These are phyloP conservation scores for Sclerotinia subarctica DNA, from an alignment of 2,329 filamentous ascomycete genomes.

Conservation along the genomic window DNA sequence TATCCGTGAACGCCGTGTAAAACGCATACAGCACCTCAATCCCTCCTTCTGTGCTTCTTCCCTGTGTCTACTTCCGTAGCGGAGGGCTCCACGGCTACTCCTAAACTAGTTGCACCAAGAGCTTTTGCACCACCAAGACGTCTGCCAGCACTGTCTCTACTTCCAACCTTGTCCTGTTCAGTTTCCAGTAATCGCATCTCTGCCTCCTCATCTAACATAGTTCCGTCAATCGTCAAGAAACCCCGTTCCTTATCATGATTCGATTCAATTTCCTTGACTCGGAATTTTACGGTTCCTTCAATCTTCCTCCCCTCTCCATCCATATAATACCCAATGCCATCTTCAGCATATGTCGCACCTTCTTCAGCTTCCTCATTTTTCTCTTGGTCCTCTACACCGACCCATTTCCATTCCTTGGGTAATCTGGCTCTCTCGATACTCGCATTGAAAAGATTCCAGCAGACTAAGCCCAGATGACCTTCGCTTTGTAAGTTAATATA, in stretches of 20 bases:
- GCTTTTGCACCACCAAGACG: constrained; percentile 34
- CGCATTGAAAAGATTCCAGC: constrained; percentile 89
- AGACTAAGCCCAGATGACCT: constrained; percentile 83
- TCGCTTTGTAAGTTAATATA: constrained; percentile 83
- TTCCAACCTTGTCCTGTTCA: constrained; percentile 46
- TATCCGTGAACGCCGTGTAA: constrained; percentile 16
- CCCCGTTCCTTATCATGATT: constrained; percentile 71
- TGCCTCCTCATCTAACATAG: constrained; percentile 68
- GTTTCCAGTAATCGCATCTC: constrained; percentile 59
- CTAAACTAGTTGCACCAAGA: constrained; percentile 37
- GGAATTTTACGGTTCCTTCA: constrained; percentile 68
- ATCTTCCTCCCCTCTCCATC: constrained; percentile 68
- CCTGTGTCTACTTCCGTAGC: constrained; percentile 15
- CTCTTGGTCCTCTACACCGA: constrained; percentile 47
- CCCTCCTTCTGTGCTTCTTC: constrained; percentile 17
- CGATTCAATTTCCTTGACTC: constrained; percentile 81
- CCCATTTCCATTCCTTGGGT: constrained; percentile 77
- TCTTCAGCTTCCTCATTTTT: constrained; percentile 39
- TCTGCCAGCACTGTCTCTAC: constrained; percentile 44
- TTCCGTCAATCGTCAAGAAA: constrained; percentile 83
- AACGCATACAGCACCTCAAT: constrained; percentile 11
- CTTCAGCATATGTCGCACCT: constrained; percentile 47
- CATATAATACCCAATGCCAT: constrained; percentile 69
- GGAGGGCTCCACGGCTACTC: constrained; percentile 32
- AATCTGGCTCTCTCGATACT: constrained; percentile 75